Evolutionary conservation across 192 early-diverging fungal genomes (phyloP).

Genomic region (Rhizophagus clarus): DNA sequence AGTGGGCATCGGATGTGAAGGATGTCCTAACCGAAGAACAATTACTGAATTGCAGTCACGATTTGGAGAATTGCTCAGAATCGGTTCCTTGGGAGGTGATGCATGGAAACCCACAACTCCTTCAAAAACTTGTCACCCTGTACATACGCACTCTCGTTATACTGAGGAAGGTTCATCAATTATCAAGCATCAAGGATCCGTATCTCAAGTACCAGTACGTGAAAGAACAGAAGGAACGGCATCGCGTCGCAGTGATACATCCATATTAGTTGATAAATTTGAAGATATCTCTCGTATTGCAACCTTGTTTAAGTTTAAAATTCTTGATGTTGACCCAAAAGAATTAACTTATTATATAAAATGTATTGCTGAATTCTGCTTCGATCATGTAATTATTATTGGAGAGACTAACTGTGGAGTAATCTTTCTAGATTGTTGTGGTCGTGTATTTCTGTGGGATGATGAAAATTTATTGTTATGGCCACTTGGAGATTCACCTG

Average conservation of each 20-base stretch:
- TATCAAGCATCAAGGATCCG: background rate
- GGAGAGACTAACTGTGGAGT: conserved; percentile 10
- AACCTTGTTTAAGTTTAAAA: conserved; percentile 10
- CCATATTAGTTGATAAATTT: conserved; percentile 18
- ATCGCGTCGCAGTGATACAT: background rate
- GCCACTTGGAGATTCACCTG: conserved; percentile 15
- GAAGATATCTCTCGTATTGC: background rate
- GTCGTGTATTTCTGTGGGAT: conserved; percentile 14
- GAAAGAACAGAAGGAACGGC: too few species aligned
- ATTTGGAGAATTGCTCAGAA: conserved; percentile 17
- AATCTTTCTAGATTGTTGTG: conserved; percentile 24
- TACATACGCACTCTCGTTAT: too few species aligned
- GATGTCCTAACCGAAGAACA: background rate
- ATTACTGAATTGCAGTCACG: background rate
- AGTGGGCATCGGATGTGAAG: background rate
- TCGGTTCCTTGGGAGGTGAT: conserved; percentile 7
- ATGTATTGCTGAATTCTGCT: conserved; percentile 16
- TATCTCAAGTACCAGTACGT: too few species aligned
- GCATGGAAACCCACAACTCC: background rate
- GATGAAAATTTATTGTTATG: background rate
- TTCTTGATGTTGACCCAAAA: conserved; percentile 1
- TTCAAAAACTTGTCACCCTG: background rate
- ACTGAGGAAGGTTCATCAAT: too few species aligned
- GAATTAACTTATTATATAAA: conserved; percentile 5
- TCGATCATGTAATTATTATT: conserved; percentile 19